A percentile compares a stretch with the other conserved stretches of the same genome.
phyloP scores from a whole-genome alignment of 2,329 filamentous ascomycete species.

The Calonectria multiphialidica region DNA sequence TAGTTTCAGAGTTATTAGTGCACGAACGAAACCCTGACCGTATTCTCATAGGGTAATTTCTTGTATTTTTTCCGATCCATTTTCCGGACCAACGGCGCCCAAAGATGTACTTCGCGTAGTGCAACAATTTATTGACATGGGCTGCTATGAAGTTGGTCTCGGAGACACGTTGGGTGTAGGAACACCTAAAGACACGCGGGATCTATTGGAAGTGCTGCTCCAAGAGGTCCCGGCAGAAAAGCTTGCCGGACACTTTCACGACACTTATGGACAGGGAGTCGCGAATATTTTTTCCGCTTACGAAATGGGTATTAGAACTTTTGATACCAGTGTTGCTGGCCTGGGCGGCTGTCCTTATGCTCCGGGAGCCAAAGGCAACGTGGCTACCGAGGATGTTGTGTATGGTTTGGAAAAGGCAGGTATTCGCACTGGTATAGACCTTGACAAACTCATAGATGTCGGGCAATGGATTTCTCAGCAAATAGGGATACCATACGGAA shows the following conservation, averaged over 20 bases:
- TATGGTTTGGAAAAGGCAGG: slow-evolving; percentile 20
- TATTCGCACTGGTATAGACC: slow-evolving; percentile 12
- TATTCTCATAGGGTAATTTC: background rate
- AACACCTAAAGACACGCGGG: slow-evolving; percentile 10
- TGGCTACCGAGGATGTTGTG: slow-evolving; percentile 26
- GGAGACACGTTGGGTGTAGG: slow-evolving; percentile 25
- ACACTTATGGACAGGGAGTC: slow-evolving; percentile 23
- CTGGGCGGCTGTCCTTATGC: slow-evolving; percentile 27
- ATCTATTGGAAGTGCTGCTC: slow-evolving; percentile 6
- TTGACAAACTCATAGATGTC: background rate
- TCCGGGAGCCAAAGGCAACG: slow-evolving; percentile 25
- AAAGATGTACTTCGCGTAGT: slow-evolving; percentile 5
- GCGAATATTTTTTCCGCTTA: slow-evolving; percentile 20
- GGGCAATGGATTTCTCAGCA: slow-evolving; percentile 17
- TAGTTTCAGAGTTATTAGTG: background rate
- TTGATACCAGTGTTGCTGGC: slow-evolving; percentile 22
- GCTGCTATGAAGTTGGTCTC: slow-evolving; percentile 30
- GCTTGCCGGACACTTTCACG: slow-evolving; percentile 26
- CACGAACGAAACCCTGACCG: background rate
- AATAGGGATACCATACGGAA: slow-evolving; percentile 12
- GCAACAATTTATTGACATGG: slow-evolving; percentile 20
- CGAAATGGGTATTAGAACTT: slow-evolving; percentile 23
- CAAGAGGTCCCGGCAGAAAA: slow-evolving; percentile 7
- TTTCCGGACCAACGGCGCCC: slow-evolving; percentile 5
- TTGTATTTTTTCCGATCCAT: slow-evolving; percentile 28